Conservation (phyloP, 2,329 filamentous ascomycete genomes). For the Aquanectria penicillioides region DNA sequence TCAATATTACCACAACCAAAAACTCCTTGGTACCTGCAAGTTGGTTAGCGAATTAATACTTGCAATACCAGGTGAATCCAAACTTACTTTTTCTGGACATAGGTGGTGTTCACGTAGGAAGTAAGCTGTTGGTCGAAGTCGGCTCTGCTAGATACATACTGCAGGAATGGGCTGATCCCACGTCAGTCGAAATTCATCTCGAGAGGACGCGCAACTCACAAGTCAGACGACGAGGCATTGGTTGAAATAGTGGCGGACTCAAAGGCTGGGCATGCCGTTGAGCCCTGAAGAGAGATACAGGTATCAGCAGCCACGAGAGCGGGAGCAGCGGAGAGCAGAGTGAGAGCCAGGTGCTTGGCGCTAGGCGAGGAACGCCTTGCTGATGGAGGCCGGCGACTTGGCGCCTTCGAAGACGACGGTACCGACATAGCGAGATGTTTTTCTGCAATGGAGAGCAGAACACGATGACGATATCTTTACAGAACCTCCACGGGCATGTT, state of each 20-base stretch:
- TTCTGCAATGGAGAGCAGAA: slow-evolving; percentile 10
- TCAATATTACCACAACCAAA: slow-evolving; percentile 85
- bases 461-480: slow-evolving; percentile 23
- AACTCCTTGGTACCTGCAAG: slow-evolving; percentile 77
- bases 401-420: slow-evolving; percentile 22
- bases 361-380: slow-evolving; percentile 29
- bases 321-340: slow-evolving; percentile 41
- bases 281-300: slow-evolving; percentile 76
- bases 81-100: slow-evolving; percentile 80
- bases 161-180: slow-evolving; percentile 78
- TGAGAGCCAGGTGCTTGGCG: slow-evolving; percentile 35
- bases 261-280: slow-evolving; percentile 78
- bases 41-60: slow-evolving; percentile 19
- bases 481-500: slow-evolving; percentile 34
- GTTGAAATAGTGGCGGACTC: slow-evolving; percentile 77
- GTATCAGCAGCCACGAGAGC: slow-evolving; percentile 50
- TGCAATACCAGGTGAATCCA: not conserved
- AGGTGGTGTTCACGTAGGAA: slow-evolving; percentile 78
- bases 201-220: slow-evolving; percentile 60
- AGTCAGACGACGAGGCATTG: slow-evolving; percentile 65
- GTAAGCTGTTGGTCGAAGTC: slow-evolving; percentile 82
- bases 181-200: slow-evolving; percentile 22
- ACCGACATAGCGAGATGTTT: not conserved
- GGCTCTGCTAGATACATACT: slow-evolving; percentile 77
- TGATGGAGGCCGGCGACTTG: slow-evolving; percentile 24